Percentiles rank a stretch among this genome's conserved stretches.
These are phyloP conservation scores for Martensiomyces pterosporus DNA, from an alignment of 192 early-diverging fungal genomes.

Conservation along the genomic window DNA sequence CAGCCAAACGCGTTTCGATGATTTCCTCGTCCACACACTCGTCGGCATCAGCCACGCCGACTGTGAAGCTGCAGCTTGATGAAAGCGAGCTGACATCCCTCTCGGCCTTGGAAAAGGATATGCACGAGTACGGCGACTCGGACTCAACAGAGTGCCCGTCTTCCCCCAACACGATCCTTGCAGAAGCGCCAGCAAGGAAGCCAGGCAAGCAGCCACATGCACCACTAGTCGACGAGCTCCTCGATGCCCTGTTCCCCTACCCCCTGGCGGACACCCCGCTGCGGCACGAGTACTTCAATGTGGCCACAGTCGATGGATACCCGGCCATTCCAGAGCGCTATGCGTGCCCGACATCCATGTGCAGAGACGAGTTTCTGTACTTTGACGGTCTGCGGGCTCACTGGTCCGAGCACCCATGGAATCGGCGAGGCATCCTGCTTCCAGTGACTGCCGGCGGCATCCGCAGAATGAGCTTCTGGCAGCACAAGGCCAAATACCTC, in stretches of 20 bases:
- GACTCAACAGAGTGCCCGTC: neutral
- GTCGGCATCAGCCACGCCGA: neutral
- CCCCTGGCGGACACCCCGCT: slow-evolving; percentile 9
- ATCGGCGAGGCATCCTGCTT: slow-evolving; percentile 22
- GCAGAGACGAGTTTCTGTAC: slow-evolving; percentile 5
- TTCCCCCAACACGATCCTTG: too few relatives aligned
- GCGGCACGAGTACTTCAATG: slow-evolving; percentile 22
- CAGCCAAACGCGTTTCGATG: neutral
- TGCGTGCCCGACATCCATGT: slow-evolving; percentile 27
- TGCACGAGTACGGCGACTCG: neutral
- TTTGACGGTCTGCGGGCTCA: slow-evolving; percentile 23
- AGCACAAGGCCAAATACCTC: slow-evolving; percentile 28
- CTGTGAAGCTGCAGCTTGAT: too few relatives aligned
- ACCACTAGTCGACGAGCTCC: slow-evolving; percentile 8
- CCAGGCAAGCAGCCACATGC: neutral
- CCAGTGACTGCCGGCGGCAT: slow-evolving; percentile 32
- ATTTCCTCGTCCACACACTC: neutral
- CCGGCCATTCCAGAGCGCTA: slow-evolving; percentile 21
- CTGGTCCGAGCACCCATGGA: slow-evolving; percentile 37
- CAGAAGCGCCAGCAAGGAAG: neutral
- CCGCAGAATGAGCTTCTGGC: slow-evolving; percentile 30
- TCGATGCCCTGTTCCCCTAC: slow-evolving; percentile 20
- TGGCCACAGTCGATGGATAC: slow-evolving; percentile 27
- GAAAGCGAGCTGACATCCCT: too few relatives aligned
- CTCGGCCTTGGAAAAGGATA: too few relatives aligned